Percentiles rank a stretch among this genome's conserved stretches.
These are phyloP conservation scores for Cordyceps cicadae DNA, from an alignment of 2,329 filamentous ascomycete genomes.

Conservation along the genomic window DNA sequence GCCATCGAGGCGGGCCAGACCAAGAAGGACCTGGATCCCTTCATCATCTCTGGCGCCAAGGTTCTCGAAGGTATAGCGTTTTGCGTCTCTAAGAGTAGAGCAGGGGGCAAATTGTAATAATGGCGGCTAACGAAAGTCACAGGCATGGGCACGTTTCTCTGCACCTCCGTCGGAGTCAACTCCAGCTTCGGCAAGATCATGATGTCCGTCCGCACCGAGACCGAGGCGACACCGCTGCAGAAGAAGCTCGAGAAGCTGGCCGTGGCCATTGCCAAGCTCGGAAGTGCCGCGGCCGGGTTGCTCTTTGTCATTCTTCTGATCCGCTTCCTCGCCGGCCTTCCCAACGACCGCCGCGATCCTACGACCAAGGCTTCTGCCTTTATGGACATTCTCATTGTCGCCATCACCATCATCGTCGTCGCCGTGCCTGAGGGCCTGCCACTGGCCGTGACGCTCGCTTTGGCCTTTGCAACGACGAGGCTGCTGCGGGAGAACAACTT, in stretches of 20 bases:
- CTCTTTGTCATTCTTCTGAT: conserved; percentile 72
- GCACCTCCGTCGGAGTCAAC: conserved; percentile 48
- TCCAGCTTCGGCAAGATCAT: conserved; percentile 47
- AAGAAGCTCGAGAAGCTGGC: conserved; percentile 38
- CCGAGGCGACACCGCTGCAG: conserved; percentile 46
- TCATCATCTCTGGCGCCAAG: conserved; percentile 51
- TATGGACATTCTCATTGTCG: conserved; percentile 56
- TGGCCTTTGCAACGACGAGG: conserved; percentile 60
- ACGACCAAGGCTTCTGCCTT: conserved; percentile 51
- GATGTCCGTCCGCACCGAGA: conserved; percentile 45
- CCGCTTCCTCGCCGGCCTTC: conserved; percentile 61
- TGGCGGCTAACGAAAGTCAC: neutral
- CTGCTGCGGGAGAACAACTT: conserved; percentile 66
- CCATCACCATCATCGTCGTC: conserved; percentile 59
- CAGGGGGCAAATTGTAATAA: too few relatives aligned
- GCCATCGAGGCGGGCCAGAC: conserved; percentile 40
- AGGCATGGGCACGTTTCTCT: conserved; percentile 45
- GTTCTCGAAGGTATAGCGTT: conserved; percentile 38
- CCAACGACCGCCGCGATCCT: conserved; percentile 37
- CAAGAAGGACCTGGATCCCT: conserved; percentile 50
- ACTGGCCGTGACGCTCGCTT: conserved; percentile 57
- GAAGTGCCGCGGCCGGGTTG: conserved; percentile 59
- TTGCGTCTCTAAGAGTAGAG: too few relatives aligned
- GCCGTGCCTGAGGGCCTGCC: conserved; percentile 60
- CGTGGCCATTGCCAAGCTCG: conserved; percentile 30